Conservation (phyloP, 2,329 filamentous ascomycete genomes). For the Fusarium sp. region DNA sequence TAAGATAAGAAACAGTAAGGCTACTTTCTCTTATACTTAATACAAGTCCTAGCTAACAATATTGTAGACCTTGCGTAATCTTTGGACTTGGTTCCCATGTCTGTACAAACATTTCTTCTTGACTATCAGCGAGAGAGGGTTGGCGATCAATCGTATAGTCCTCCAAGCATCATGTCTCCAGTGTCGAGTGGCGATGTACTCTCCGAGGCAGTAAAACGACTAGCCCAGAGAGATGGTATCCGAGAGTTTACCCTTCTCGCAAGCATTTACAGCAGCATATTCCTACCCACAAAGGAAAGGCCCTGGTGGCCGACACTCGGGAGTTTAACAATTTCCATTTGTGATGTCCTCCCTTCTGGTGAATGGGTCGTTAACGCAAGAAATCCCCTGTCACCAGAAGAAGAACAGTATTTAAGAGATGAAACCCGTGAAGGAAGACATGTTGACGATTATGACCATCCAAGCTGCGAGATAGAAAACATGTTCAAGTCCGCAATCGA, state of each 20-base stretch:
- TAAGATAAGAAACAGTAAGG: too few relatives aligned
- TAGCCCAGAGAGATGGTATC: neutral
- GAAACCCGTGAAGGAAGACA: neutral
- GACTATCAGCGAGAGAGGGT: neutral
- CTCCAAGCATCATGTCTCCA: too few relatives aligned
- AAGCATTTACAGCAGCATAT: neutral
- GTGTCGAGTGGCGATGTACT: fast-evolving
- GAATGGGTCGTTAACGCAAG: neutral
- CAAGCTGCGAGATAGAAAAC: neutral
- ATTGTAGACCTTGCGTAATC: neutral
- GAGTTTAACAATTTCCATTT: neutral
- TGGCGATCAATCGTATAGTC: neutral
- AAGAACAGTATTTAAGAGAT: neutral
- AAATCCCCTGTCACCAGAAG: neutral
- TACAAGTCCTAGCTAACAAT: too few relatives aligned
- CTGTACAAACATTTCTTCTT: neutral
- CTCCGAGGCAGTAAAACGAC: neutral
- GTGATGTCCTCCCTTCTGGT: neutral
- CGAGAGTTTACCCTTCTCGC: neutral
- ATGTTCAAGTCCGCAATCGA: neutral
- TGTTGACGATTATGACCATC: neutral
- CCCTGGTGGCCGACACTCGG: neutral
- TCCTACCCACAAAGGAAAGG: neutral
- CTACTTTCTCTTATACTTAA: too few relatives aligned
- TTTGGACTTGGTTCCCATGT: too few relatives aligned